A percentile compares a stretch with the other conserved stretches of the same genome.
Evolutionary conservation across 1,139 yeast genomes (phyloP).

Genomic region (Saccharomyces hybrid): DNA sequence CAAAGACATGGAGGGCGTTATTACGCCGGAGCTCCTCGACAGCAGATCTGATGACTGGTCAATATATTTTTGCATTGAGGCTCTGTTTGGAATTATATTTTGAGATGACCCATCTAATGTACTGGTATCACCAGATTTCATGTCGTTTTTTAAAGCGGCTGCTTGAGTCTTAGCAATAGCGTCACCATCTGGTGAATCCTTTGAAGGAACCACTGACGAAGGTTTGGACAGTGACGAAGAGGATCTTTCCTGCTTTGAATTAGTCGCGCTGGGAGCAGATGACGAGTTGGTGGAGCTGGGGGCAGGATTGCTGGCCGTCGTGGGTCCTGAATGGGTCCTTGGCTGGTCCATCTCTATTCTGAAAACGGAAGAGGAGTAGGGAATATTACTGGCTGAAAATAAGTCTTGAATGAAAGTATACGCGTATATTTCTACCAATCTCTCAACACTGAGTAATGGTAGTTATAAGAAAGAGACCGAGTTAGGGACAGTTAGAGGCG

Average conservation of each 20-base stretch:
- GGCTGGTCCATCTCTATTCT: conserved; percentile 12
- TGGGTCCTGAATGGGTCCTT: conserved; percentile 14
- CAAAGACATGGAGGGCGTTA: background rate
- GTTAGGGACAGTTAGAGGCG: background rate
- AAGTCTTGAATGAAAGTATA: background rate
- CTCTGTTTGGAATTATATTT: background rate
- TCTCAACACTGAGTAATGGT: background rate
- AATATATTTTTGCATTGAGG: background rate
- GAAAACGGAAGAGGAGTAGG: background rate
- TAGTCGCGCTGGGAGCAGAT: conserved; percentile 5
- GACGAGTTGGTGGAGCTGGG: conserved; percentile 5
- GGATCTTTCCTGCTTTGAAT: background rate
- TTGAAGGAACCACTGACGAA: background rate
- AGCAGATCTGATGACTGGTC: background rate
- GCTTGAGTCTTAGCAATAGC: background rate
- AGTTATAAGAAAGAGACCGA: background rate
- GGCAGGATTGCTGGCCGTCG: conserved; percentile 6
- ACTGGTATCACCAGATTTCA: background rate
- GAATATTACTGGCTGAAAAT: background rate
- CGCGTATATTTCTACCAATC: background rate
- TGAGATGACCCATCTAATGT: background rate
- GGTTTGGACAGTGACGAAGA: background rate
- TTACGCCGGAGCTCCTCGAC: background rate
- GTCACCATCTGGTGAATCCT: background rate
- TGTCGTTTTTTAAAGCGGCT: background rate